phyloP scores from a whole-genome alignment of 805 yeast genomes.

The Candida taoyuanica region DNA sequence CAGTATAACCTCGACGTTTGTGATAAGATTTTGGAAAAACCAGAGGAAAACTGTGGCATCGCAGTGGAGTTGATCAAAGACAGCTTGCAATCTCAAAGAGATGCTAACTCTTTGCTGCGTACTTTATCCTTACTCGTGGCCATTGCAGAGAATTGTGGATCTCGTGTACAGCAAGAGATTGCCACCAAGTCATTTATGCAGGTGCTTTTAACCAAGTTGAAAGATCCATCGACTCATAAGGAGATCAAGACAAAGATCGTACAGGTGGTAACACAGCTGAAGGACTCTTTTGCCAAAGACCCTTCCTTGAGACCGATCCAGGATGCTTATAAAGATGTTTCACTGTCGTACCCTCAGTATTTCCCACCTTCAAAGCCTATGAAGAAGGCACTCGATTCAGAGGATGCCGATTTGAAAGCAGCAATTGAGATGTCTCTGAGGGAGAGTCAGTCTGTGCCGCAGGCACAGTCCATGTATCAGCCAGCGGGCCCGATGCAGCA shows the following conservation, averaged over 20 bases:
- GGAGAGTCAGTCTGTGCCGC: slow-evolving; percentile 19
- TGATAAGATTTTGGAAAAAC: slow-evolving; percentile 57
- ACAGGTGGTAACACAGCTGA: slow-evolving; percentile 64
- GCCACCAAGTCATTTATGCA: slow-evolving; percentile 52
- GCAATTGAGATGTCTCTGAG: slow-evolving; percentile 68
- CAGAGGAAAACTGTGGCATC: slow-evolving; percentile 43
- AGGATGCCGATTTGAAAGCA: slow-evolving; percentile 75
- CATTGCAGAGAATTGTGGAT: slow-evolving; percentile 74
- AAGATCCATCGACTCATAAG: slow-evolving; percentile 54
- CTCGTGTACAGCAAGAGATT: slow-evolving; percentile 58
- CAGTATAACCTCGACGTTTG: slow-evolving; percentile 58
- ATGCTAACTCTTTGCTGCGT: slow-evolving; percentile 64
- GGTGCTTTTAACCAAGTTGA: slow-evolving; percentile 43
- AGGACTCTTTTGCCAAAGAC: slow-evolving; percentile 61
- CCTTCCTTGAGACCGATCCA: slow-evolving; percentile 71
- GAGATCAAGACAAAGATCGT: slow-evolving; percentile 62
- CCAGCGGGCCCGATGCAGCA: not conserved
- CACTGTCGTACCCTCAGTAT: slow-evolving; percentile 36
- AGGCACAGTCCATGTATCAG: slow-evolving; percentile 6
- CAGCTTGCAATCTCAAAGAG: slow-evolving; percentile 41
- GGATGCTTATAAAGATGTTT: slow-evolving; percentile 52
- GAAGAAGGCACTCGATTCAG: slow-evolving; percentile 49
- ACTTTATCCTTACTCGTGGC: slow-evolving; percentile 52
- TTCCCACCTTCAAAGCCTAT: slow-evolving; percentile 53
- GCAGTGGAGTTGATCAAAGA: slow-evolving; percentile 38